A percentile compares a stretch with the other conserved stretches of the same genome.
phyloP scores from a whole-genome alignment of 257 asterid species.

The Solanum appendiculatum region DNA sequence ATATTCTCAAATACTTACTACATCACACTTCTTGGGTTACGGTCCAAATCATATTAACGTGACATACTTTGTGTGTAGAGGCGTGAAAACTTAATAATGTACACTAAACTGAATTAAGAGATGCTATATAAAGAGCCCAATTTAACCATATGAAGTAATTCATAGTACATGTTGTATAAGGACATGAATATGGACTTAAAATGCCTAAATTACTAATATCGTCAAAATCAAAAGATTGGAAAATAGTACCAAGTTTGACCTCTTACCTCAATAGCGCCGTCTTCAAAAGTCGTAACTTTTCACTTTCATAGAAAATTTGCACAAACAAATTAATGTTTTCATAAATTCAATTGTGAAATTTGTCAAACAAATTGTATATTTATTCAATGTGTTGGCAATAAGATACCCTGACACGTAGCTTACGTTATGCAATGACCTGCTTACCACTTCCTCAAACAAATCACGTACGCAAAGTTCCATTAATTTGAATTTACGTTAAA shows the following conservation, averaged over 20 bases:
- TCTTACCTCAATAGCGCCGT: not conserved
- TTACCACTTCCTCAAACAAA: too few relatives aligned
- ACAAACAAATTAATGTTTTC: not conserved
- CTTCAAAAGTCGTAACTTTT: not conserved
- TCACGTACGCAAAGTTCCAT: too few relatives aligned
- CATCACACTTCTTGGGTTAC: too few relatives aligned
- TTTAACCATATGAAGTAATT: not conserved
- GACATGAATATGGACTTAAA: not conserved
- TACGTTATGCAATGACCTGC: not conserved
- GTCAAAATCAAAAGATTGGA: not conserved
- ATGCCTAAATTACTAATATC: not conserved
- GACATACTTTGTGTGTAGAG: rapidly evolving
- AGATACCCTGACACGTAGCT: not conserved
- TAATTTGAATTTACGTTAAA: too few relatives aligned
- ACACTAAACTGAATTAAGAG: not conserved
- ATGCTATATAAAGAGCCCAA: not conserved
- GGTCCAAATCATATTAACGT: too few relatives aligned
- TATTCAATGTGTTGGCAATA: not conserved
- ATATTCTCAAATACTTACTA: too few relatives aligned
- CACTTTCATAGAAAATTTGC: not conserved
- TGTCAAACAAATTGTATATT: not conserved
- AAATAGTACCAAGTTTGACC: not conserved
- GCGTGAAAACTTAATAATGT: too few relatives aligned
- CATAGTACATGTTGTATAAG: not conserved
- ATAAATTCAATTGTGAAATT: not conserved